Conservation (phyloP, 208 protist species). For the Leptomonas pyrrhocoris region DNA sequence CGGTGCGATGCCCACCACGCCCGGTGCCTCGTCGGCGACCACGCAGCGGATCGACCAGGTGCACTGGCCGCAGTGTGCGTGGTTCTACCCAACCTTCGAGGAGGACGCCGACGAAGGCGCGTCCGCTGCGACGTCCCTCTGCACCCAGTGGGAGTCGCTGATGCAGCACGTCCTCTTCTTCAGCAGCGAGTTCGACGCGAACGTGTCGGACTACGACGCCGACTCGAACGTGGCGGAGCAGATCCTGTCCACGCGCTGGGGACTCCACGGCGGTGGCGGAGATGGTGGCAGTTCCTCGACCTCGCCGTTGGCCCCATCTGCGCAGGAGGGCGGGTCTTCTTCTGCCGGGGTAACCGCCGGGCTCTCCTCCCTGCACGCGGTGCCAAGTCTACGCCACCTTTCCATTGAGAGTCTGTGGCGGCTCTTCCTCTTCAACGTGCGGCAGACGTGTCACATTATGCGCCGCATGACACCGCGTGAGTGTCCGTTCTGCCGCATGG, state of each 20-base stretch:
- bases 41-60: slow-evolving; percentile 17
- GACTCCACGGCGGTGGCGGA: not conserved
- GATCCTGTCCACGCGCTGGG: slow-evolving; percentile 31
- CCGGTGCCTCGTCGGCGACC: not conserved
- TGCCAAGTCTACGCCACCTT: slow-evolving; percentile 53
- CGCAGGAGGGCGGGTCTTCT: not conserved
- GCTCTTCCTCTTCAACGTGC: slow-evolving; percentile 57
- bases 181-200: slow-evolving; percentile 35
- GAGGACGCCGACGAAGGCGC: slow-evolving; percentile 15
- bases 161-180: slow-evolving; percentile 49
- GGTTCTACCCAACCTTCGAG: slow-evolving; percentile 31
- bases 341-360: not conserved
- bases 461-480: slow-evolving; percentile 29
- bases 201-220: slow-evolving; percentile 27
- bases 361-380: slow-evolving; percentile 22
- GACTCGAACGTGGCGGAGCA: slow-evolving; percentile 29
- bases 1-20: not conserved
- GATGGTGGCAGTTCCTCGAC: not conserved
- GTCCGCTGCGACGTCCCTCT: slow-evolving; percentile 20
- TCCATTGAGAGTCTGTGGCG: slow-evolving; percentile 53
- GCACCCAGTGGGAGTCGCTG: slow-evolving; percentile 24
- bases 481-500: slow-evolving; percentile 45
- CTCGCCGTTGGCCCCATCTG: not conserved
- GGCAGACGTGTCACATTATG: slow-evolving; percentile 42
- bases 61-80: slow-evolving; percentile 34